Base-by-base conservation (phyloP, 2,329 filamentous ascomycete genomes). In the Akanthomyces muscarius region DNA sequence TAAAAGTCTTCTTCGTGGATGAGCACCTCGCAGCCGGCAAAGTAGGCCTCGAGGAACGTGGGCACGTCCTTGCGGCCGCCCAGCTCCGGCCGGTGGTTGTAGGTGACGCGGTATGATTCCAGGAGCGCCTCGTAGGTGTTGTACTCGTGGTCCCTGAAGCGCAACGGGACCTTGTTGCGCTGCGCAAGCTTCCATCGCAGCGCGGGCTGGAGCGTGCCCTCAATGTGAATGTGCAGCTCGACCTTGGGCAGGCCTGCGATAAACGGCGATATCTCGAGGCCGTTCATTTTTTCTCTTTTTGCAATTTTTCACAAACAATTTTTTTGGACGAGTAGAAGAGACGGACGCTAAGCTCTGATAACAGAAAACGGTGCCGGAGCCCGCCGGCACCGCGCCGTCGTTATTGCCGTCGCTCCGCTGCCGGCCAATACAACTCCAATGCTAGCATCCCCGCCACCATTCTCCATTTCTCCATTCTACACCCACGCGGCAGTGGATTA, bases 191-290 rank as follows among this genome's bases (percentile, higher is more conserved):
- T 72, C 78, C 91, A 92, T 64, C 91, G 83, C 42, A 91, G 79
- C 59, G 80, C 76, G 4, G 89, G 89, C 28, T 86, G 85, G 33
- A 92, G 80, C 11, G 88, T 87, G 64, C 89, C 90, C 74, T 92
- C 89, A 36, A 93, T 80, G 73, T 92, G 89, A 63, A 92, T 83
- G 75, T 92, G 90, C 70, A 92, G 89, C 73, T 93, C 89, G 76
- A 87, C 90, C 79, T 92, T 92, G 66, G 89, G 89, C 47, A 92
- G 81, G 51, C 81, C 80, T 54, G 78, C 75, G 23, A 92, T 80
- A 71, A 90, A 87, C 42, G 76, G 69, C 42, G 71, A 73, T 36
- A 75, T 67, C 23, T 64, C 63, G 11, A 74, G 68, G 58, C 68
- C 67, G 63, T 73, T 69, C 72, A 74, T 74, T 28, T 7, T 66